These are phyloP conservation scores for Colletotrichum cordylinicola DNA, from an alignment of 2,329 filamentous ascomycete genomes.

Conservation along the genomic window DNA sequence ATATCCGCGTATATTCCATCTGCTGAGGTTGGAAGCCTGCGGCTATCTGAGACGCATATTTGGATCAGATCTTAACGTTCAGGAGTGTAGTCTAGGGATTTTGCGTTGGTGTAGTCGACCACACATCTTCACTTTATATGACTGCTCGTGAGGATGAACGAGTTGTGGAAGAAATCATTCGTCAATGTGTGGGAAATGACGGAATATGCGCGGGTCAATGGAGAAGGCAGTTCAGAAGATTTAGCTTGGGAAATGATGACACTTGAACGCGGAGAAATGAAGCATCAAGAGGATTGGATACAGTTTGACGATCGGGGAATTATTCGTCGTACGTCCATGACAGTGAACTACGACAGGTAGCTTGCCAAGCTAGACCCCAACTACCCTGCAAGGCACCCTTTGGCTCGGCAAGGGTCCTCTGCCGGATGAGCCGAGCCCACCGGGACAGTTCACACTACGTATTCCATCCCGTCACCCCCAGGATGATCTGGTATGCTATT, in stretches of 20 bases:
- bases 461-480: neutral
- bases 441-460: neutral
- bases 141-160: too few relatives aligned
- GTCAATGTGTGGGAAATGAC: too few relatives aligned
- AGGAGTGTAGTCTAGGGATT: too few relatives aligned
- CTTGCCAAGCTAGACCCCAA: neutral
- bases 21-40: too few relatives aligned
- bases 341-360: neutral
- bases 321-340: neutral
- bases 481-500: neutral
- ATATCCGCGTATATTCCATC: too few relatives aligned
- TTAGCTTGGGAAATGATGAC: neutral
- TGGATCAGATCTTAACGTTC: too few relatives aligned
- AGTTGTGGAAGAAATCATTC: too few relatives aligned
- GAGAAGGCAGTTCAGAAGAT: too few relatives aligned
- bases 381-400: neutral
- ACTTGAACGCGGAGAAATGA: rapidly evolving
- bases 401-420: neutral
- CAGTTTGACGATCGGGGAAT: neutral
- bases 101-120: too few relatives aligned
- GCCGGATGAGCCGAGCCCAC: neutral
- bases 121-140: too few relatives aligned
- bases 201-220: too few relatives aligned
- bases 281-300: neutral
- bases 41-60: too few relatives aligned